These are phyloP conservation scores for Colletotrichum camelliae DNA, from an alignment of 2,329 filamentous ascomycete species.

Conservation along the genomic window DNA sequence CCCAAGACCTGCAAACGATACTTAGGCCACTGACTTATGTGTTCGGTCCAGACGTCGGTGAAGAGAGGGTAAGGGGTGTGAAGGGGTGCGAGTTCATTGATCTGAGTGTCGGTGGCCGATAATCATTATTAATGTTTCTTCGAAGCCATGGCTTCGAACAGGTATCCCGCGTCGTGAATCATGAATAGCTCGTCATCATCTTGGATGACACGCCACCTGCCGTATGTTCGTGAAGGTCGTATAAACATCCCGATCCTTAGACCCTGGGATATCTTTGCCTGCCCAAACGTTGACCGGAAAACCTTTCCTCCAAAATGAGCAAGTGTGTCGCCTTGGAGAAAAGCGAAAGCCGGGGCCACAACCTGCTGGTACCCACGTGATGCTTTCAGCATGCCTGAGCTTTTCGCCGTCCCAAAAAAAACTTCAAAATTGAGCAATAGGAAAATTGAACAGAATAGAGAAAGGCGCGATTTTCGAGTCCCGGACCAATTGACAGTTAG, in stretches of 20 bases:
- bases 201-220: neutral
- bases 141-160: constrained; percentile 21
- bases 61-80: neutral
- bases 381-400: neutral
- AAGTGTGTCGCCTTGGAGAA: neutral
- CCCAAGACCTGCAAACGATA: constrained; percentile 3
- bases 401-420: neutral
- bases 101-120: constrained; percentile 11
- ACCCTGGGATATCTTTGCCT: constrained; percentile 12
- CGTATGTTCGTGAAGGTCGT: constrained; percentile 19
- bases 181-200: neutral
- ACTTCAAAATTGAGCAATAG: neutral
- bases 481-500: neutral
- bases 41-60: constrained; percentile 9
- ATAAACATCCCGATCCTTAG: constrained; percentile 9
- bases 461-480: constrained; percentile 3
- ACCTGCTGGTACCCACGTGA: neutral
- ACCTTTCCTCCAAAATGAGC: constrained; percentile 18
- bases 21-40: neutral
- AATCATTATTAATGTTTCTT: constrained; percentile 20
- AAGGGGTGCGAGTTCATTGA: neutral
- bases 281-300: constrained; percentile 21
- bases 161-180: constrained; percentile 23
- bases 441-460: neutral
- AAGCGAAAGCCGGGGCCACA: neutral